These are phyloP conservation scores for Sphagnum contortum DNA, from an alignment of 225 moss, liverwort and hornwort genomes.

Conservation along the genomic window DNA sequence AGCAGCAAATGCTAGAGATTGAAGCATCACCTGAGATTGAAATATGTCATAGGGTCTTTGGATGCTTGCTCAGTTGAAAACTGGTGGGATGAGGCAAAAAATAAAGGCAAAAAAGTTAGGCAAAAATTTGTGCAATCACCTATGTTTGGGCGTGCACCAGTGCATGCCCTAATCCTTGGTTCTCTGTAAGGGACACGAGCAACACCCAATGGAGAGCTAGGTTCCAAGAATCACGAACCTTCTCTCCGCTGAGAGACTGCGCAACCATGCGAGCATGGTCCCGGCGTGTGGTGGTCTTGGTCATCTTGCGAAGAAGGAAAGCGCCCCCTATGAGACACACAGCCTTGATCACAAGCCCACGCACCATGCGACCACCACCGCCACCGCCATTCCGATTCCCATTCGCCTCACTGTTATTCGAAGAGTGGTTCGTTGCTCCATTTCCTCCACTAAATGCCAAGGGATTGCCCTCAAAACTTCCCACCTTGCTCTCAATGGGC, in stretches of 20 bases:
- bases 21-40: slow-evolving; percentile 66
- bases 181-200: too few relatives aligned
- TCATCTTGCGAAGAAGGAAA: slow-evolving; percentile 72
- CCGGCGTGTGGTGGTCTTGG: slow-evolving; percentile 72
- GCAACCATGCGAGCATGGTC: slow-evolving; percentile 84
- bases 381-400: background rate
- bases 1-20: too few relatives aligned
- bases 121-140: background rate
- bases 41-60: slow-evolving; percentile 91
- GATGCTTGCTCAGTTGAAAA: slow-evolving; percentile 92
- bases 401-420: slow-evolving; percentile 14
- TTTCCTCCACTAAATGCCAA: slow-evolving; percentile 16
- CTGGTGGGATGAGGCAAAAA: slow-evolving; percentile 18
- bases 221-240: slow-evolving; percentile 25
- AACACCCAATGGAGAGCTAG: too few relatives aligned
- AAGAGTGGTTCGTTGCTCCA: slow-evolving; percentile 11
- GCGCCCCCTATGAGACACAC: slow-evolving; percentile 70
- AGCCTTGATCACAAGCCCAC: slow-evolving; percentile 73
- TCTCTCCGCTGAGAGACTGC: slow-evolving; percentile 77
- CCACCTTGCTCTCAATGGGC: slow-evolving; percentile 18
- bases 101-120: background rate
- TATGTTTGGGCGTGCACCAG: too few relatives aligned
- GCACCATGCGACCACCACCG: slow-evolving; percentile 49
- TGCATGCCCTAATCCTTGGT: too few relatives aligned
- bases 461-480: slow-evolving; percentile 30